Base-by-base conservation (phyloP, 2,329 filamentous ascomycete species). In the Exutisphaerella laricina region DNA sequence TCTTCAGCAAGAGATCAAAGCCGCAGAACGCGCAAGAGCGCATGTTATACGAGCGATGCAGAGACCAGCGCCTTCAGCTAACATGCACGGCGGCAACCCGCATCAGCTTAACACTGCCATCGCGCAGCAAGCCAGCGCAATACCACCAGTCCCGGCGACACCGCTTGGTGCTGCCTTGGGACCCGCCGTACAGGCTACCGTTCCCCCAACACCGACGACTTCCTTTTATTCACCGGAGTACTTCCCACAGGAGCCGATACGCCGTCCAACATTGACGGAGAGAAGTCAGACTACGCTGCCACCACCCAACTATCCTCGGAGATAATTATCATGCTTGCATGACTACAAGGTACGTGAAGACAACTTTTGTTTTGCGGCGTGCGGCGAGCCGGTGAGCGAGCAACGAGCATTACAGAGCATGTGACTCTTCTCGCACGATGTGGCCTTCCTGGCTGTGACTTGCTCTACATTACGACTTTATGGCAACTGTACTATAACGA, bases 151-250 rank as follows among this genome's bases (percentile, higher is more conserved):
- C 26, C 88, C 89, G 6, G 88, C 92, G 58, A 96, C 89, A 1
- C 89, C 90, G 5, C 77, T 95, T 49, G 92, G 86, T 56, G 89
- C 88, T 12, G 89, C 89, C 1, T 73, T 96, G 4, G 90, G 89
- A 0, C 88, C 89, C 4, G 89, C 89, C 14, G 86, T 88, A 41
- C 88, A 94, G 65, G 88, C 89, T 1, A 96, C 88, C 8, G 48
- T 50, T 14, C 47, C 50, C 14, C 53, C 49, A 40, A 51, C 36
- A 29, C 51, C 35, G 17, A 50, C 40, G 14, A 46, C 48, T 5
- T 40, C 42, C 16, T 26, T 39, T 20, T 34, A 39, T 17, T 46
- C 47, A n/a, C 39, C 49, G 10, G 56, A 58, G 21, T 52, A 55
- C 22, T 52, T 46, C n/a, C 39, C 45, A 14, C 41, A 43, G 7